Base-by-base conservation (phyloP, 1,284 basidiomycete genomes). In the Leccinum cinnamomeum region DNA sequence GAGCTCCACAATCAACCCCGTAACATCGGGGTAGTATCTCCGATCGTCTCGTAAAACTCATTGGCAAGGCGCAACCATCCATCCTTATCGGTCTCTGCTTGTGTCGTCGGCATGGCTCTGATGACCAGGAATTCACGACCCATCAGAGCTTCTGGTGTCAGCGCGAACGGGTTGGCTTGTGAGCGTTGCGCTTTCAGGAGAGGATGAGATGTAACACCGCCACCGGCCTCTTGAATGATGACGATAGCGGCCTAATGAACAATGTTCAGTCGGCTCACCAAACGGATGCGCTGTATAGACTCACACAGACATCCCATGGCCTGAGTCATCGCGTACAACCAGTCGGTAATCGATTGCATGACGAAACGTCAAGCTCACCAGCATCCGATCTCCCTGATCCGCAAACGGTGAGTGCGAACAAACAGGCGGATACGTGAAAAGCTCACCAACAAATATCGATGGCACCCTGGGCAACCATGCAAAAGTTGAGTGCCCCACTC, bases 181-280 rank as follows among this genome's bases (percentile, higher is more conserved):
- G 16, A 51, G 12, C 23, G 7, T 51, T 75, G 82, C 77, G 67
- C 80, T 77, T 12, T 76, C 73, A 76, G 84, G 68, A 79, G 78
- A 6, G 77, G 76, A 62, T 87, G 86, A 12, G 85, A 85, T 30
- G 88, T 89, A 10, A 92, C 86, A 37, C 89, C 78, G 14, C 91
- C 88, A 8, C 95, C 94, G 1, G 96, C 92, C 75, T 98, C 96
- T 68, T 92, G 83, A 1, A 93, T 91, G 68, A 98, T 95, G 64
- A 96, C 88, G 48, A 93, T 88, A 0, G 94, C 53, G 44, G 96
- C 89, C 80, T 88, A 73, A 2, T 69, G 14, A 12, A n/a, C 46
- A 4, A 0, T 0, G 7, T 35, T 63, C 57, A 56, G 28, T 55
- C 44, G 18, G 18, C 14, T 53, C 7, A 18, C 16, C 35, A 18